A percentile compares a stretch with the other conserved stretches of the same genome.
Evolutionary conservation across 306 rosid species (phyloP).

Genomic region (Fagus sylvatica): DNA sequence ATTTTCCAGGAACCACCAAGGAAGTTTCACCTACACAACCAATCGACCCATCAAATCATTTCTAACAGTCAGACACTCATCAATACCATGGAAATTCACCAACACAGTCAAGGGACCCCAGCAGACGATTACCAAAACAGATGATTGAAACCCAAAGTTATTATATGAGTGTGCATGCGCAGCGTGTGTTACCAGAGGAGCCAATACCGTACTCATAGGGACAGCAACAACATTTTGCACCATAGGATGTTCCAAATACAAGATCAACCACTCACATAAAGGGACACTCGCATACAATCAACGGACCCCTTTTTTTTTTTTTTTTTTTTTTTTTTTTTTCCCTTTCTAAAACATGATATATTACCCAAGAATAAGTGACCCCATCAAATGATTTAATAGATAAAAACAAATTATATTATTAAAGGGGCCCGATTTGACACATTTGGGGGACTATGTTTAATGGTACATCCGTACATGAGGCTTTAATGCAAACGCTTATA

Average conservation of each 20-base stretch:
- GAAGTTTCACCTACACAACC: background rate
- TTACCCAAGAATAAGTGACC: background rate
- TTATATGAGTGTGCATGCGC: background rate
- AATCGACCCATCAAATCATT: background rate
- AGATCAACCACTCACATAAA: background rate
- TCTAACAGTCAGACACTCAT: too few relatives aligned
- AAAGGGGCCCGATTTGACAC: too few relatives aligned
- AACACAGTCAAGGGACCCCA: background rate
- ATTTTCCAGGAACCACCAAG: background rate
- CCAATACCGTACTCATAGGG: too few relatives aligned
- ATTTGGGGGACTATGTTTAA: too few relatives aligned
- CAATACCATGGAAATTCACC: background rate
- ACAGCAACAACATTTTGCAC: background rate
- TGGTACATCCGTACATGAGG: too few relatives aligned
- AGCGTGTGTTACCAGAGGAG: background rate
- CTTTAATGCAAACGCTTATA: too few relatives aligned
- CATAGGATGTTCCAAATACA: background rate
- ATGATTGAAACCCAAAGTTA: background rate
- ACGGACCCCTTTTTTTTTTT: background rate
- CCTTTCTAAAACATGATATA: background rate
- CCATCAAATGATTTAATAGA: background rate
- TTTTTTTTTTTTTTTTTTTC: too few relatives aligned
- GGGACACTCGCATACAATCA: constrained; percentile 3
- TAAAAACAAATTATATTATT: too few relatives aligned
- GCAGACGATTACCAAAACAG: too few relatives aligned